phyloP scores from a whole-genome alignment of 345 rosid species.

The Salix purpurea region DNA sequence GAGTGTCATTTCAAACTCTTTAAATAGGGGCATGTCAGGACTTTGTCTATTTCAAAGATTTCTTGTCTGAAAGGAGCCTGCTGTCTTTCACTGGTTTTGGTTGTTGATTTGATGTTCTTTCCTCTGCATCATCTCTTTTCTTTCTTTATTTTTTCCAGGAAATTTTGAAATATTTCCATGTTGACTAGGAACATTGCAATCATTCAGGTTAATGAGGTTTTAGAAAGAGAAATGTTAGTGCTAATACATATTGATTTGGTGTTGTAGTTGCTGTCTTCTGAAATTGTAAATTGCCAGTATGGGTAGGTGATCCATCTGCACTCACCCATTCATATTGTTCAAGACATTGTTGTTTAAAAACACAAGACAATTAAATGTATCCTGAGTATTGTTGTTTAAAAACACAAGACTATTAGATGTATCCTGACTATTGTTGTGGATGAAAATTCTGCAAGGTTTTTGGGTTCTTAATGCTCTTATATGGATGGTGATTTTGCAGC shows the following conservation, averaged over 20 bases:
- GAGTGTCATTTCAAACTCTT: not conserved
- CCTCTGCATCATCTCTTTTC: not conserved
- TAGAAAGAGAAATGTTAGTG: not conserved
- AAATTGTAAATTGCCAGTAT: no score
- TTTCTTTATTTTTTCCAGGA: not conserved
- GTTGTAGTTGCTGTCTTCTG: no score
- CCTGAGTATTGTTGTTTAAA: not conserved
- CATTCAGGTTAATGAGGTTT: not conserved
- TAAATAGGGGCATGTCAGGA: not conserved
- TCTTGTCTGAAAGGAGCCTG: not conserved
- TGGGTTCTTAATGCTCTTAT: not conserved
- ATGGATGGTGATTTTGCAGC: constrained; percentile 28
- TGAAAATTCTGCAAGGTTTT: not conserved
- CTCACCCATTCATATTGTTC: not conserved
- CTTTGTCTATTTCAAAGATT: not conserved
- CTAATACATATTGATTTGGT: no score
- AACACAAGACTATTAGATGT: not conserved
- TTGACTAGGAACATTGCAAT: not conserved
- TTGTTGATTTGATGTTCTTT: not conserved
- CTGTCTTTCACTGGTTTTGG: not conserved
- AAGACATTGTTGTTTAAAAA: not conserved
- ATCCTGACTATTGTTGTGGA: not conserved
- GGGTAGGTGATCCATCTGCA: not conserved
- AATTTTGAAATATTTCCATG: not conserved
- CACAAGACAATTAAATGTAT: not conserved